Conservation (phyloP, 148 eudicot species). For the Spergularia bocconei region DNA sequence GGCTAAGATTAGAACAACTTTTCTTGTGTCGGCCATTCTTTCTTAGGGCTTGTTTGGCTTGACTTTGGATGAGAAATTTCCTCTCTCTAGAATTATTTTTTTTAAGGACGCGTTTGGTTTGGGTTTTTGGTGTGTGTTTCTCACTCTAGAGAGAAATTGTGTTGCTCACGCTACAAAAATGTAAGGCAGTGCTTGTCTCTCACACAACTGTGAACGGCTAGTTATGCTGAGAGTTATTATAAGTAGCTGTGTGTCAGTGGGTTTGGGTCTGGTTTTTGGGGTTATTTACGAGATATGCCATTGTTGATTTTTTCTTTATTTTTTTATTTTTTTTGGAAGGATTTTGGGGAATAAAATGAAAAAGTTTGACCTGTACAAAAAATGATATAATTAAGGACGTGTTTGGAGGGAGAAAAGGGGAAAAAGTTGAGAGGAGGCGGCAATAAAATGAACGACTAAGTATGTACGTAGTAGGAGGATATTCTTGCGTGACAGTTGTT, state of each 20-base stretch:
- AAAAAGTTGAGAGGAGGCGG: conserved; percentile 3
- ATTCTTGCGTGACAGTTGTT: conserved; percentile 13
- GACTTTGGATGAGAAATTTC: background rate
- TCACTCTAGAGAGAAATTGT: conserved; percentile 16
- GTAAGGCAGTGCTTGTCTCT: background rate
- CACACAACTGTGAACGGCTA: conserved; percentile 29
- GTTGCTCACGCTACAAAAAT: conserved; percentile 19
- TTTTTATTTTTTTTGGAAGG: background rate
- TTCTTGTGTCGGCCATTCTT: conserved; percentile 26
- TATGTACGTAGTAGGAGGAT: background rate
- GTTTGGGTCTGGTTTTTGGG: background rate
- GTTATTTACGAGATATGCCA: conserved; percentile 29
- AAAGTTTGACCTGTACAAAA: conserved; percentile 11
- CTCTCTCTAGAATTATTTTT: background rate
- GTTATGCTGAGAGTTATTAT: conserved; percentile 10
- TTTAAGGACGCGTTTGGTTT: background rate
- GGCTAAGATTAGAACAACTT: conserved; percentile 20
- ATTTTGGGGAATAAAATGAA: background rate
- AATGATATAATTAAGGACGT: background rate
- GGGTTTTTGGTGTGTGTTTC: background rate
- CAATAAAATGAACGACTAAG: background rate
- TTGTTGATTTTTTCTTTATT: background rate
- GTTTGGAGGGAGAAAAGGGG: background rate
- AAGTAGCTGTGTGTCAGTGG: background rate
- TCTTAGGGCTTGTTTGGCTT: background rate